These are phyloP conservation scores for Kwoniella bestiolae DNA, from an alignment of 768 basidiomycete species.

Conservation along the genomic window DNA sequence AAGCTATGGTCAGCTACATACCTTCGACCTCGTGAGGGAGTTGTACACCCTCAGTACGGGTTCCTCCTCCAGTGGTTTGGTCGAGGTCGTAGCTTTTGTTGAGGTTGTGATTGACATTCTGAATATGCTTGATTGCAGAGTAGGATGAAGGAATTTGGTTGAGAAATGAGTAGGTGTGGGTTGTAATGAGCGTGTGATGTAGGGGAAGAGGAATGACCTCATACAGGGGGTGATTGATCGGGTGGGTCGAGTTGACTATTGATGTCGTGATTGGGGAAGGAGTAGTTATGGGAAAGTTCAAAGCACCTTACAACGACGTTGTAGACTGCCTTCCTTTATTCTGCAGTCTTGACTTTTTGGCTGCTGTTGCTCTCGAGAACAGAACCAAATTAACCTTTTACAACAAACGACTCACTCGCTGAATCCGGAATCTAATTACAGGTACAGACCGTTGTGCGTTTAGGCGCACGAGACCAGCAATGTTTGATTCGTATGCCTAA, in stretches of 20 bases:
- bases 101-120: slow-evolving; percentile 39
- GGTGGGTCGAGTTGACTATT: neutral
- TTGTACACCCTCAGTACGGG: slow-evolving; percentile 85
- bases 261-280: neutral
- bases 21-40: slow-evolving; percentile 89
- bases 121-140: neutral
- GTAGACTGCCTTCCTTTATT: neutral
- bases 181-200: slow-evolving; percentile 3
- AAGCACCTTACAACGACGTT: neutral
- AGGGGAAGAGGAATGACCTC: slow-evolving; percentile 13
- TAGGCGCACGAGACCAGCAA: neutral
- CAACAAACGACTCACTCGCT: slow-evolving; percentile 2
- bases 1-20: slow-evolving; percentile 45
- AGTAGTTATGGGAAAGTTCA: neutral
- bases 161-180: neutral
- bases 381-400: neutral
- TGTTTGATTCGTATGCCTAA: neutral
- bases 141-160: neutral
- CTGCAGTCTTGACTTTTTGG: neutral
- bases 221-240: slow-evolving; percentile 11
- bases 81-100: slow-evolving; percentile 45
- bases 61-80: slow-evolving; percentile 61
- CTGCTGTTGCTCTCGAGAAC: too few species aligned
- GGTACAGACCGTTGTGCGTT: neutral
- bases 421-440: neutral